Percentiles rank a stretch among this genome's conserved stretches.
phyloP scores from a whole-genome alignment of 2,329 filamentous ascomycete species.

The Onygenales sp. region DNA sequence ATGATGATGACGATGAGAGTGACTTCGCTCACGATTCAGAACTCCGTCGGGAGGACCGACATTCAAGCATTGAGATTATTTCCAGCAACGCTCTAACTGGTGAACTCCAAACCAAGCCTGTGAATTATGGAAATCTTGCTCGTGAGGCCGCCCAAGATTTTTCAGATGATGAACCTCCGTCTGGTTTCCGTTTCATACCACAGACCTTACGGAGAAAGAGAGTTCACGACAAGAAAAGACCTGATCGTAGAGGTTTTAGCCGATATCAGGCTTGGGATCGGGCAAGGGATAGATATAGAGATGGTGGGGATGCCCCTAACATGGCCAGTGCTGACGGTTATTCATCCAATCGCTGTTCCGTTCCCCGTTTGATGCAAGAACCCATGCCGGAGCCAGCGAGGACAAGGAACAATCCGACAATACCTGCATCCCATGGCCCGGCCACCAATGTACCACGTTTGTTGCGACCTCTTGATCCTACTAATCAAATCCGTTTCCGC shows the following conservation, averaged over 20 bases:
- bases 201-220: conserved; percentile 16
- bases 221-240: conserved; percentile 18
- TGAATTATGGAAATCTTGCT: conserved; percentile 16
- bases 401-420: neutral
- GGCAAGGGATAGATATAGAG: conserved; percentile 31
- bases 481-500: neutral
- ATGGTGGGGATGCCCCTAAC: conserved; percentile 15
- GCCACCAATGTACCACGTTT: neutral
- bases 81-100: conserved; percentile 28
- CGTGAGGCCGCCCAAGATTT: conserved; percentile 17
- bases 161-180: conserved; percentile 27
- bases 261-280: conserved; percentile 40
- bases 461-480: neutral
- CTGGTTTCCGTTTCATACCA: conserved; percentile 28
- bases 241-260: conserved; percentile 36
- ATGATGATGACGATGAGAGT: conserved; percentile 35
- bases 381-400: neutral
- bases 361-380: neutral
- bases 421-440: neutral
- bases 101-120: conserved; percentile 23
- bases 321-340: neutral
- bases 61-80: conserved; percentile 35
- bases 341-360: neutral
- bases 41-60: conserved; percentile 16
- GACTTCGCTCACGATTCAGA: conserved; percentile 18